These are phyloP conservation scores for Globisporangium spinosum DNA, from an alignment of 352 stramenopile genomes.

Conservation along the genomic window DNA sequence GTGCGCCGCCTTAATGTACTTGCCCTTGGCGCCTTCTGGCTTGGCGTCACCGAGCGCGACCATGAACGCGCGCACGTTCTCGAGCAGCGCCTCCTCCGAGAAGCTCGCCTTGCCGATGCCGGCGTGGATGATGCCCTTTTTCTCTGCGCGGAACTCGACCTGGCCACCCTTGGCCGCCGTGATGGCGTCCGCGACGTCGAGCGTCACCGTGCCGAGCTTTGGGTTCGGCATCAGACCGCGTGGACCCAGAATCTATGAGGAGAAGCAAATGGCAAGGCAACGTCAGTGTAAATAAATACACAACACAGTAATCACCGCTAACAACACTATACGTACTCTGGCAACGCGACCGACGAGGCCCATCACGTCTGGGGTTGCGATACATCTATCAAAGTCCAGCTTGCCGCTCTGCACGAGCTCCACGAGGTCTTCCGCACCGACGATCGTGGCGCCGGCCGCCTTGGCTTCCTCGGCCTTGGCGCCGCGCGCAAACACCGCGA, in stretches of 20 bases:
- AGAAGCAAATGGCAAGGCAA: neutral
- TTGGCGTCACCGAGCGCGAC: conserved; percentile 89
- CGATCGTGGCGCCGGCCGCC: conserved; percentile 84
- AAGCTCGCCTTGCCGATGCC: conserved; percentile 89
- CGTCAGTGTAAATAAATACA: neutral
- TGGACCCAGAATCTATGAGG: conserved; percentile 72
- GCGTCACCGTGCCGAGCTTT: conserved; percentile 95
- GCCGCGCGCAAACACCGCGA: conserved; percentile 90
- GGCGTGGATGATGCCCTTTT: conserved; percentile 89
- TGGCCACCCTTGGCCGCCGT: conserved; percentile 72
- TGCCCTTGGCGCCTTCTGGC: conserved; percentile 91
- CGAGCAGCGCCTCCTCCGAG: conserved; percentile 85
- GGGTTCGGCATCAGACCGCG: conserved; percentile 97
- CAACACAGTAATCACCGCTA: neutral
- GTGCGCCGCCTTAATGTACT: conserved; percentile 90
- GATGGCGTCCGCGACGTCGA: conserved; percentile 86
- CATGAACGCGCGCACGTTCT: conserved; percentile 92
- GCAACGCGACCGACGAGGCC: conserved; percentile 91
- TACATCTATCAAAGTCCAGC: conserved; percentile 89
- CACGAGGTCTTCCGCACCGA: conserved; percentile 90
- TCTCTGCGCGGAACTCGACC: conserved; percentile 88
- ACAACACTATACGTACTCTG: conserved; percentile 29
- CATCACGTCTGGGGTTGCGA: conserved; percentile 93
- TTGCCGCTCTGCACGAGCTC: conserved; percentile 88
- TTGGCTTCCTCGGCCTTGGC: conserved; percentile 88